These are phyloP conservation scores for Tolypocladium endophyticum DNA, from an alignment of 2,329 filamentous ascomycete species.

Conservation along the genomic window DNA sequence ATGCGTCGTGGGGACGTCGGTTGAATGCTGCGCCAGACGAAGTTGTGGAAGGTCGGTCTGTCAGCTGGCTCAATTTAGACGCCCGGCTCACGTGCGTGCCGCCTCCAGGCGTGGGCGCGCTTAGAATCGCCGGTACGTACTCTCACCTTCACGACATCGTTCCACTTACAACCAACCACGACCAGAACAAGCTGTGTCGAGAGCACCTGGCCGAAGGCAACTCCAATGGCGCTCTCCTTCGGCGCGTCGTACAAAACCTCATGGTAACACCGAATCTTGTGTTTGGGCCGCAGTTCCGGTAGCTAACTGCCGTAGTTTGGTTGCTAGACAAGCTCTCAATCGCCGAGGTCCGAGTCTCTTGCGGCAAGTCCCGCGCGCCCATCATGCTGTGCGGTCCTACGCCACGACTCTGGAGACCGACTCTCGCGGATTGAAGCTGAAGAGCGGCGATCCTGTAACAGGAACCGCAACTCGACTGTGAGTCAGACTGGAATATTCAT, in stretches of 20 bases:
- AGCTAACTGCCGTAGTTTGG: background rate
- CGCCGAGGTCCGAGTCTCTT: slow-evolving; percentile 2
- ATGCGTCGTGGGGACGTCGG: background rate
- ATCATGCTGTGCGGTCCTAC: slow-evolving; percentile 2
- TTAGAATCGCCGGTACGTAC: background rate
- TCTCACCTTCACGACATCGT: background rate
- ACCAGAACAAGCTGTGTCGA: background rate
- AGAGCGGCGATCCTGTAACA: background rate
- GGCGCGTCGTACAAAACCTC: background rate
- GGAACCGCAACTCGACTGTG: slow-evolving; percentile 3
- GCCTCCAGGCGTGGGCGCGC: background rate
- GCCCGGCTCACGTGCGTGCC: background rate
- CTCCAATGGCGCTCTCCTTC: background rate
- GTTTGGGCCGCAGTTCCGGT: background rate
- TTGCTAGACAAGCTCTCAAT: background rate
- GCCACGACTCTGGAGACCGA: slow-evolving; percentile 5
- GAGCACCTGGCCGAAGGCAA: background rate
- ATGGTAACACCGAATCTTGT: background rate
- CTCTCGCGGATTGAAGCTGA: slow-evolving; percentile 3
- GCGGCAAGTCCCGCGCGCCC: background rate
- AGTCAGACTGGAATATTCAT: background rate
- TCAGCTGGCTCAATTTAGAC: background rate
- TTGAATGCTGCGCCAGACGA: background rate
- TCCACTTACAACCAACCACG: background rate
- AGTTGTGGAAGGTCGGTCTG: background rate